phyloP scores from a whole-genome alignment of 208 protist species.

The Leishmania braziliensis region DNA sequence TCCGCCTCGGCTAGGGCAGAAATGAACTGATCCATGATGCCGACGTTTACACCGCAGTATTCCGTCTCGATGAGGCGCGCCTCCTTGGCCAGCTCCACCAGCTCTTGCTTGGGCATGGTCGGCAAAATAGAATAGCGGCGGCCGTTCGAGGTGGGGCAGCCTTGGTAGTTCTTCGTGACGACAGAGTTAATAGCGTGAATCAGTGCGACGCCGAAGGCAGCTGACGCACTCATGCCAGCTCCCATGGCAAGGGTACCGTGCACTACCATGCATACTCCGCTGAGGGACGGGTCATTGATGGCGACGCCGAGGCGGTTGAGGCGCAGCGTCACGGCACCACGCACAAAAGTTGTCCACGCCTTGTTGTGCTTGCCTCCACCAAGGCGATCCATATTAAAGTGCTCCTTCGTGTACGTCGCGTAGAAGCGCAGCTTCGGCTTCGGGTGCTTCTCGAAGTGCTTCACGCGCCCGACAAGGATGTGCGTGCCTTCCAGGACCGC shows the following conservation, averaged over 20 bases:
- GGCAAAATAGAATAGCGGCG: conserved; percentile 50
- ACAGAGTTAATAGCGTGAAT: conserved; percentile 55
- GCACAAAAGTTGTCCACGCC: conserved; percentile 71
- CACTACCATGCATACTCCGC: conserved; percentile 73
- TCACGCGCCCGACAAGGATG: conserved; percentile 75
- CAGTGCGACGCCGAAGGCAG: conserved; percentile 78
- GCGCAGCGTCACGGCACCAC: conserved; percentile 57
- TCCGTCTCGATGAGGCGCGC: conserved; percentile 79
- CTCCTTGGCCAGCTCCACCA: conserved; percentile 64
- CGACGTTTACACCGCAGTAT: conserved; percentile 86
- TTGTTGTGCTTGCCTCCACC: conserved; percentile 40
- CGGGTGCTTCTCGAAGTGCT: conserved; percentile 33
- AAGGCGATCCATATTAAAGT: conserved; percentile 52
- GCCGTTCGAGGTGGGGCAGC: conserved; percentile 12
- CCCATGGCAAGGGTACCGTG: conserved; percentile 78
- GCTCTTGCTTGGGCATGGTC: conserved; percentile 31
- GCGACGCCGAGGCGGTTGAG: conserved; percentile 54
- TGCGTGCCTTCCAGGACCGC: conserved; percentile 60
- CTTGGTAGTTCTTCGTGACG: conserved; percentile 36
- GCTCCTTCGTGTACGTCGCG: conserved; percentile 53
- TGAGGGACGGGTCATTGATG: conserved; percentile 36
- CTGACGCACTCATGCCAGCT: conserved; percentile 86
- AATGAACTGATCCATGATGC: conserved; percentile 94
- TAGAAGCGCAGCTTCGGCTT: conserved; percentile 66
- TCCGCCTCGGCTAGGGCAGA: conserved; percentile 70